Evolutionary conservation across 129 eudicot genomes (phyloP).

Genomic region (Saussurea involucrata): DNA sequence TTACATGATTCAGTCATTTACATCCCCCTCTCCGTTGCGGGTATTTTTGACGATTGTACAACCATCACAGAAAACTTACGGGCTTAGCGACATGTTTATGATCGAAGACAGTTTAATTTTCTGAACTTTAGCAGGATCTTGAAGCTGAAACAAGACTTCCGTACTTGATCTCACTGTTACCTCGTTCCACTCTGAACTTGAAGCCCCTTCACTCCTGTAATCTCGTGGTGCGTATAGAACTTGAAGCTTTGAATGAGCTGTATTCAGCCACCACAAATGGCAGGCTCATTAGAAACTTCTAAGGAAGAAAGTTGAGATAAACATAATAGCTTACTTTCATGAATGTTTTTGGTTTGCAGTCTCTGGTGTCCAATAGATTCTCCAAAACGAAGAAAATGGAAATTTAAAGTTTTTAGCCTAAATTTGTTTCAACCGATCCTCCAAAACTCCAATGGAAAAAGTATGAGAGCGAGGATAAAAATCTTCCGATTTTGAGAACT

Average conservation of each 20-base stretch:
- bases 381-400: background rate
- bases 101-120: constrained; percentile 75
- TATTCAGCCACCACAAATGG: constrained; percentile 7
- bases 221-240: constrained; percentile 63
- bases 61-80: constrained; percentile 14
- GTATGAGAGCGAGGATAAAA: no score
- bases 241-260: constrained; percentile 85
- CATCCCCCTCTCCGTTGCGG: background rate
- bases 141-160: constrained; percentile 71
- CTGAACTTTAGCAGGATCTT: constrained; percentile 51
- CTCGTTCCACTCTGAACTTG: constrained; percentile 64
- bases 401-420: background rate
- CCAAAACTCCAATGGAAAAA: background rate
- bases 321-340: background rate
- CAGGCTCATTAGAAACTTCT: background rate
- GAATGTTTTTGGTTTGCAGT: background rate
- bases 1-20: background rate
- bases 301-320: background rate
- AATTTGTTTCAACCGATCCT: background rate
- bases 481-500: no score
- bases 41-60: background rate
- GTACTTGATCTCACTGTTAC: constrained; percentile 74
- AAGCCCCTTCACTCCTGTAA: constrained; percentile 62
- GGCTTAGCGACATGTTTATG: constrained; percentile 67
- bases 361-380: no score